Conservation (phyloP, 2,329 filamentous ascomycete species). For the Eutypella sp. region DNA sequence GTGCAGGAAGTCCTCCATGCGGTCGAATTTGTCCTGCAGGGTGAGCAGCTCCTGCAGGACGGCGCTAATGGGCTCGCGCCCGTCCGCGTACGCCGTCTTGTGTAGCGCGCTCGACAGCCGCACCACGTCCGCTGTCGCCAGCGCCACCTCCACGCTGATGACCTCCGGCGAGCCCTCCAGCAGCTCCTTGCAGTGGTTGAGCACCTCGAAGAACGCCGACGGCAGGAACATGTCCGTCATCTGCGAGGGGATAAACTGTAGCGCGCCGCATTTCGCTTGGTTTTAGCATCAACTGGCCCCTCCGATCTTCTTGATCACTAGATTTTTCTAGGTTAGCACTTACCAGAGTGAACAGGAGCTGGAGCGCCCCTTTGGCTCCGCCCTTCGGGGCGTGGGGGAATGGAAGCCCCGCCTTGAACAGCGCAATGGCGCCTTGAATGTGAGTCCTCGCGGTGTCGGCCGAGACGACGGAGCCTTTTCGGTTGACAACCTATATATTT, state of each 20-base stretch:
- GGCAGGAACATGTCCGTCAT: constrained; percentile 36
- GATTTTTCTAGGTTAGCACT: constrained; percentile 5
- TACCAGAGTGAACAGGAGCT: constrained; percentile 54
- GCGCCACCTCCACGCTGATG: constrained; percentile 36
- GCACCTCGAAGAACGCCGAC: constrained; percentile 37
- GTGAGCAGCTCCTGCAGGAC: constrained; percentile 34
- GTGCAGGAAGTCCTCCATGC: constrained; percentile 32
- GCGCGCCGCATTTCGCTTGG: neutral
- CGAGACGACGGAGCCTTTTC: constrained; percentile 41
- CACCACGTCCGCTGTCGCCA: constrained; percentile 35
- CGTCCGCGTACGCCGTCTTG: constrained; percentile 32
- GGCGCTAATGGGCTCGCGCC: constrained; percentile 26
- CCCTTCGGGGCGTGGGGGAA: constrained; percentile 32
- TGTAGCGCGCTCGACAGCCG: constrained; percentile 33
- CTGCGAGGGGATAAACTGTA: constrained; percentile 41
- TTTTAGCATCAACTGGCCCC: too few species aligned
- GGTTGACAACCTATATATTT: constrained; percentile 28
- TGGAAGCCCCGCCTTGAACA: constrained; percentile 46
- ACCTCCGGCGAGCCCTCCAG: constrained; percentile 29
- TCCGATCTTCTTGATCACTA: too few species aligned
- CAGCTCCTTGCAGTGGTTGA: constrained; percentile 32
- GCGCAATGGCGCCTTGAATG: constrained; percentile 53
- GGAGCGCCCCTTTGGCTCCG: constrained; percentile 47
- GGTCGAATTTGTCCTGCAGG: constrained; percentile 34
- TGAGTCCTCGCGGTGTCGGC: constrained; percentile 51